Conservation (phyloP, 1,139 yeast species). For the Geotrichum restrictum region DNA sequence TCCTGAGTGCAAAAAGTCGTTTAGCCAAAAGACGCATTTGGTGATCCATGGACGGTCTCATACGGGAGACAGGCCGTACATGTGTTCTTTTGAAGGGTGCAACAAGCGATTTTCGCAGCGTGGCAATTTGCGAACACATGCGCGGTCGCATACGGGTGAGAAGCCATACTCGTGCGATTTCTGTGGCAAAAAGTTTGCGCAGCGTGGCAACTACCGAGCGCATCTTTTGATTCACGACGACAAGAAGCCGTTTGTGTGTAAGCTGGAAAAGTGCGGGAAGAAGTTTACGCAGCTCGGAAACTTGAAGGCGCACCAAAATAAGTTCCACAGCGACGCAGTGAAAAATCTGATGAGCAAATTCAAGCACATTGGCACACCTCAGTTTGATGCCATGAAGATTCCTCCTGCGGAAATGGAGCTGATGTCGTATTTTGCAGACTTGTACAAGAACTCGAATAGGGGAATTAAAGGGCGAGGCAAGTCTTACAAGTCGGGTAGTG, state of each 20-base stretch:
- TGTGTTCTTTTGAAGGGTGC: constrained; percentile 57
- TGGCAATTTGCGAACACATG: constrained; percentile 82
- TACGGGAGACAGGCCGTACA: constrained; percentile 65
- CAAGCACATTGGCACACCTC: constrained; percentile 28
- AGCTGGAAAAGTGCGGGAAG: constrained; percentile 75
- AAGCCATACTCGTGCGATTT: constrained; percentile 75
- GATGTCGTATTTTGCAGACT: constrained; percentile 68
- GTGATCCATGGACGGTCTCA: constrained; percentile 84
- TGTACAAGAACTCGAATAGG: constrained; percentile 82
- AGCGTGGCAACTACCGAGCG: constrained; percentile 87
- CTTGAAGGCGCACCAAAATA: constrained; percentile 87
- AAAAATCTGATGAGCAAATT: constrained; percentile 53
- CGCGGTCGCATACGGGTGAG: constrained; percentile 81
- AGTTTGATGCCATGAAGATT: constrained; percentile 42
- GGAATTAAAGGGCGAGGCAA: constrained; percentile 91
- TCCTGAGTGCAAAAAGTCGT: constrained; percentile 62
- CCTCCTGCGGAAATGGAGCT: constrained; percentile 65
- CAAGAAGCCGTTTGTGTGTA: constrained; percentile 74
- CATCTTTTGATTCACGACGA: constrained; percentile 79
- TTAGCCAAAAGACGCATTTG: constrained; percentile 89
- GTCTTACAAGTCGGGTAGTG: not conserved
- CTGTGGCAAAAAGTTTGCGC: constrained; percentile 71
- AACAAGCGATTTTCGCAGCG: constrained; percentile 86
- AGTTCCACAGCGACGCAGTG: constrained; percentile 74
- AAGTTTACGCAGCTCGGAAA: constrained; percentile 89